Conservation (phyloP, 2,329 filamentous ascomycete genomes). For the Talaromyces pinophilus region DNA sequence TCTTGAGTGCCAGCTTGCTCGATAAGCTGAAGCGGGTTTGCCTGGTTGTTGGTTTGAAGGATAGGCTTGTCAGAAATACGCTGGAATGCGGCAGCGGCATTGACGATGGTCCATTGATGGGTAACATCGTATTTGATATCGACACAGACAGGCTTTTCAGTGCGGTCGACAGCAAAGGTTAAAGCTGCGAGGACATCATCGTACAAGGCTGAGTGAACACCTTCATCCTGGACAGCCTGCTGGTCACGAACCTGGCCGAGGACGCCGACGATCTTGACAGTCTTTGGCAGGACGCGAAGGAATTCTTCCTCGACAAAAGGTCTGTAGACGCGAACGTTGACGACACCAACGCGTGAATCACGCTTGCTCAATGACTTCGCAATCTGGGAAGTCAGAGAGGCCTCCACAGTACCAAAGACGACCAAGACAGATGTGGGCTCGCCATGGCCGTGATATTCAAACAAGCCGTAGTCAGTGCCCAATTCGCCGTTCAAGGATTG, state of each 20-base stretch:
- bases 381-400: constrained; percentile 80
- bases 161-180: constrained; percentile 71
- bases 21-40: constrained; percentile 55
- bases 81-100: constrained; percentile 49
- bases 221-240: constrained; percentile 70
- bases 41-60: constrained; percentile 37
- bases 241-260: constrained; percentile 83
- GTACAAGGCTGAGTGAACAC: constrained; percentile 81
- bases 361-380: constrained; percentile 69
- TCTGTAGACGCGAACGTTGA: constrained; percentile 91
- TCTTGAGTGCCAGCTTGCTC: constrained; percentile 65
- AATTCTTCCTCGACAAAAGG: constrained; percentile 96
- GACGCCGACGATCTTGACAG: constrained; percentile 74
- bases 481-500: constrained; percentile 83
- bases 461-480: constrained; percentile 87
- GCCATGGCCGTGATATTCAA: constrained; percentile 88
- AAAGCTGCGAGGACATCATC: constrained; percentile 86
- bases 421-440: constrained; percentile 81
- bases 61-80: constrained; percentile 46
- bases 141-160: constrained; percentile 63
- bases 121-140: constrained; percentile 89
- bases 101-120: constrained; percentile 61
- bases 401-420: constrained; percentile 88
- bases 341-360: constrained; percentile 77
- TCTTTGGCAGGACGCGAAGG: constrained; percentile 74